These are phyloP conservation scores for Anthracocystis setariae DNA, from an alignment of 1,284 basidiomycete species.

Conservation along the genomic window DNA sequence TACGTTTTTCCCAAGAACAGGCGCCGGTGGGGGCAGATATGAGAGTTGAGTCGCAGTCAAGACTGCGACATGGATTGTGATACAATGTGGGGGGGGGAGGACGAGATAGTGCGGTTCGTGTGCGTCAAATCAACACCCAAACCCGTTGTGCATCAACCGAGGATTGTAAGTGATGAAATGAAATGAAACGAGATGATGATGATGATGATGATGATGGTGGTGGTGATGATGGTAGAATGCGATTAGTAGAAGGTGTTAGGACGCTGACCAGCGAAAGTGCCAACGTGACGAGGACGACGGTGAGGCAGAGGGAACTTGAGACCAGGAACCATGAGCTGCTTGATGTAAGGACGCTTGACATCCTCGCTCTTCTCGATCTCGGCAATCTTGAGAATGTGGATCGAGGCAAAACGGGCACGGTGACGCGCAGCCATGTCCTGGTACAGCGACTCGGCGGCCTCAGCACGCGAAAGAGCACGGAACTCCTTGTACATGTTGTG, in stretches of 20 bases:
- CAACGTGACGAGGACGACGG: conserved; percentile 72
- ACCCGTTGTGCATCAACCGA: neutral
- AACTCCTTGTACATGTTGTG: conserved; percentile 81
- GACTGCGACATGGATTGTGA: conserved; percentile 1
- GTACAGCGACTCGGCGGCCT: conserved; percentile 96
- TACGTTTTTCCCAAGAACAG: too few species aligned
- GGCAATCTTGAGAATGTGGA: conserved; percentile 93
- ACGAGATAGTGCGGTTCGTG: too few species aligned
- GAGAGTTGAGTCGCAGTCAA: too few species aligned
- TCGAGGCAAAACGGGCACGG: conserved; percentile 98
- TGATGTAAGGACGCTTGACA: conserved; percentile 87
- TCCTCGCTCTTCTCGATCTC: conserved; percentile 92
- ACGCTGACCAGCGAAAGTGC: conserved; percentile 69
- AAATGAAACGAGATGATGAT: too few species aligned
- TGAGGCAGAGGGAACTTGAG: conserved; percentile 99
- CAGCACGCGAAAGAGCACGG: conserved; percentile 92
- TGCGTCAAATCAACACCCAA: neutral
- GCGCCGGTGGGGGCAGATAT: too few species aligned
- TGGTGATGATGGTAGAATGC: conserved; percentile 20
- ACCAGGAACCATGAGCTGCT: conserved; percentile 87
- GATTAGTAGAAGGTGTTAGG: conserved; percentile 70
- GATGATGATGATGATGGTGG: conserved; percentile 4
- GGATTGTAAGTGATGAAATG: too few species aligned
- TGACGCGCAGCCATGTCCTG: conserved; percentile 99
- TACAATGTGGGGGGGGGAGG: too few species aligned